Base-by-base conservation (phyloP, 2,329 filamentous ascomycete genomes). In the Helotiales sp. region DNA sequence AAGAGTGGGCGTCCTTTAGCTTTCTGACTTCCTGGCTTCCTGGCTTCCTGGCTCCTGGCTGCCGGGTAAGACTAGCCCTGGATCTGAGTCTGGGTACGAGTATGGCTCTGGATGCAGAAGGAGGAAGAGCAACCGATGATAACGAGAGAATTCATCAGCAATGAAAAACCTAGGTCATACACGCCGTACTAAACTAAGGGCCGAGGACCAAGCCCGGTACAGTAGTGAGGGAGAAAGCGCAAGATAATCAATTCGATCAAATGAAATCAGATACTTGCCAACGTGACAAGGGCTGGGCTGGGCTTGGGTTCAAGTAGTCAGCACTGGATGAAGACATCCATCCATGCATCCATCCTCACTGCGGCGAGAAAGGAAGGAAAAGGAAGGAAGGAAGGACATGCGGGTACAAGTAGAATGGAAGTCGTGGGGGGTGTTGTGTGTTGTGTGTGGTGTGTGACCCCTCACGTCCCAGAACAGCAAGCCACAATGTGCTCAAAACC, bases 401-500 rank as follows among this genome's bases (percentile, higher is more conserved):
- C 10, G 47, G 13, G 26, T 11, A 3, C 47, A 26, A 52, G 6
- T 5, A 13, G 6, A 20, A 17, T 17, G 43, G 20, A 6, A 47
- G 43, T 47, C 4, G 43, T 47, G n/a, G n/a, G n/a, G n/a, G n/a
- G n/a, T n/a, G n/a, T n/a, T n/a, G n/a, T n/a, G n/a, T n/a, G n/a
- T n/a, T n/a, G n/a, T n/a, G n/a, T n/a, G n/a, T n/a, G n/a, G n/a
- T n/a, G n/a, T n/a, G n/a, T n/a, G 34, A 45, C 37, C 40, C 40
- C 24, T 22, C 10, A 49, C 15, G 34, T 26, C 26, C 17, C 2
- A 22, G 37, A 45, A 15, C 17, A n/a, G 30, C 57, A 60, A n/a
- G 63, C 63, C 63, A 65, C 63, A 65, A 65, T 45, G 28, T 45
- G 55, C 63, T 61, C 63, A 61, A 65, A 60, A 20, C 55, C 20